Base-by-base conservation (phyloP, 495 filamentous ascomycete species). In the Lichenothelia convexa region DNA sequence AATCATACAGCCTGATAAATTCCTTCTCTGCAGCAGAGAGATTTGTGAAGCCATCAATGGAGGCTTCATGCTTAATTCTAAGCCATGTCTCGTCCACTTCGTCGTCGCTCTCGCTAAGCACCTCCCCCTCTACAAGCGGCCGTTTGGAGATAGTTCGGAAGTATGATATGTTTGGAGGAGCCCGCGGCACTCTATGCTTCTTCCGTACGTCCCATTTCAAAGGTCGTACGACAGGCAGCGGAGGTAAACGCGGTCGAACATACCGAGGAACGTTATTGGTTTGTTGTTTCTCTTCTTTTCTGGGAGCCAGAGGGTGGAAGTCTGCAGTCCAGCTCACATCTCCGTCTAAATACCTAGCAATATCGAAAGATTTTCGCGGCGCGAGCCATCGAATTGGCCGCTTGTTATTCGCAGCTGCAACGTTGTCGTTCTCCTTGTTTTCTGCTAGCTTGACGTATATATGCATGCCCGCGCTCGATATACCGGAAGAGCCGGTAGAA, bases 41-140 rank as follows among this genome's bases (percentile, higher is more conserved):
- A 11, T 55, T 42, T 1, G 32, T 38, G n/a, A 42, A 19, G 9
- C 38, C 29, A 6, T 30, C 35, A 13, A 56, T 26, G 15, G 24
- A 35, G 18, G 38, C 36, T 4, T 43, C 34, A n/a, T 50, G 41
- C n/a, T 41, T 53, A 5, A 42, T 39, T 1, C 27, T 16, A 4
- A 53, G 30, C 39, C 52, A 45, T 6, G 18, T 18, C 24, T 55
- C 52, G 35, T 45, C 42, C 18, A 43, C 29, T 4, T 51, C 53
- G 19, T 53, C 52, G 19, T 57, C 53, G 40, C 45, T 47, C 16
- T 57, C 47, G 30, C 40, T 48, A 11, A 51, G n/a, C 11, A 22
- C 6, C 32, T 53, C 49, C 19, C 47, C 53, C 20, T 36, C 34
- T 21, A 23, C 21, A 7, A 55, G 19, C 0, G 26, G 39, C 7